Base-by-base conservation (phyloP, 345 rosid species). In the Carallia pectinifolia region DNA sequence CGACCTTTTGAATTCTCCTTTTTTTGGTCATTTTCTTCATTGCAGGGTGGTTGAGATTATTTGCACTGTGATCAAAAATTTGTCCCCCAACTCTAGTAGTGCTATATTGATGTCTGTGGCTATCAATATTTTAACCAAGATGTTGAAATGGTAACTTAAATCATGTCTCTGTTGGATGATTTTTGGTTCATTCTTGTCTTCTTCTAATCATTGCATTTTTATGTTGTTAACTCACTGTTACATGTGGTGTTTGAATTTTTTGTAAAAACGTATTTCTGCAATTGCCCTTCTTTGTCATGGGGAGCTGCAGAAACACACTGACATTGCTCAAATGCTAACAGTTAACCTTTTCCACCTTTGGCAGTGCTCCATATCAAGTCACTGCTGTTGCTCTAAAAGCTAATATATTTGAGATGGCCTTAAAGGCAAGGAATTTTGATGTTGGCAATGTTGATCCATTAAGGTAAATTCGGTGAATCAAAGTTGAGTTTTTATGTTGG, bases 21-120 rank as follows among this genome's bases (percentile, higher is more conserved):
- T 12, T 44, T 44, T 44, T 44, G 0, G 0, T 13, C 50, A 44
- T 44, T 12, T 44, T 29, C 52, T 23, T 71, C 5, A 17, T 53
- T 77, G 72, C 85, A 94, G 98, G 95, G 84, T 84, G 77, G 88
- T 85, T 72, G 97, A 94, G 72, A 83, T 88, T 62, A 83, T 91
- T 59, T 87, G 93, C 81, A 66, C 80, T 58, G 79, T 89, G 27
- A 79, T 91, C 53, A 86, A 87, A 81, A 85, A 84, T 52, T 76
- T 84, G 70, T 73, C 86, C 68, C 82, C 83, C 61, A 82, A 74
- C 81, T 71, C 97, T 50, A 65, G 65, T 63, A 80, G 87, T 66
- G 90, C 93, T 73, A 84, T 87, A 67, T 37, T 85, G 73, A 82
- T 86, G 88, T 91, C 97, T 68, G 71, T 85, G 90, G 87, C 88